Evolutionary conservation across 495 filamentous ascomycete genomes (phyloP).

Genomic region (Tuber melanosporum): DNA sequence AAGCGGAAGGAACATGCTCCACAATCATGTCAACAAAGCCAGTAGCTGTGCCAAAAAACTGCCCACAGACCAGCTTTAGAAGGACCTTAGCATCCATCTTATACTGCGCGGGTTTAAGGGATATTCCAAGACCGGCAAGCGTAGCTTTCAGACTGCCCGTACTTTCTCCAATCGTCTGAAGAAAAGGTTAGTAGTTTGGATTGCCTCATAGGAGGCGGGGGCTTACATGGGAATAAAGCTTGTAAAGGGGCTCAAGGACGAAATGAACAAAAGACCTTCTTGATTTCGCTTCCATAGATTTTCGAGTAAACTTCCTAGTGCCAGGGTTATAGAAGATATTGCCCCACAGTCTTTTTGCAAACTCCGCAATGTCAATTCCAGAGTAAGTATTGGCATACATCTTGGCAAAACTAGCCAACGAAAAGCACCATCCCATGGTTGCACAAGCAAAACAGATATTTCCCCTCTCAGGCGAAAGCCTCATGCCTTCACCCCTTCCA

Average conservation of each 20-base stretch:
- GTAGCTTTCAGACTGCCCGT: constrained; percentile 78
- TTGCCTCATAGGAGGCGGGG: background rate
- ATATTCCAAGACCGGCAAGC: constrained; percentile 71
- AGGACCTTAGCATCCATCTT: constrained; percentile 83
- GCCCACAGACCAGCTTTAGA: constrained; percentile 80
- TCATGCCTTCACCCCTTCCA: constrained; percentile 68
- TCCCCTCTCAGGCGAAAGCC: constrained; percentile 90
- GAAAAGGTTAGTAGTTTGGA: constrained; percentile 7
- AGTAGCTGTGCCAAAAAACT: constrained; percentile 84
- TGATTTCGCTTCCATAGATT: constrained; percentile 69
- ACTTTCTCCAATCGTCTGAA: constrained; percentile 73
- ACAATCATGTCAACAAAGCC: constrained; percentile 96
- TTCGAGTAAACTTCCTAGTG: constrained; percentile 84
- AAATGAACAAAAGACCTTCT: constrained; percentile 91
- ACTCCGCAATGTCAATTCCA: constrained; percentile 69
- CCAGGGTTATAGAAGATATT: constrained; percentile 93
- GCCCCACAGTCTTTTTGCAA: constrained; percentile 80
- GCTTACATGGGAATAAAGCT: constrained; percentile 75
- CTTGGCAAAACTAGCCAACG: constrained; percentile 81
- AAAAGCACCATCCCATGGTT: constrained; percentile 94
- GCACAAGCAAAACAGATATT: constrained; percentile 94
- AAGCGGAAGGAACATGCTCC: constrained; percentile 81
- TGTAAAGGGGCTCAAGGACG: constrained; percentile 93
- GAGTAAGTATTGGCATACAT: constrained; percentile 92
- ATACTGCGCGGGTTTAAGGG: constrained; percentile 83